Evolutionary conservation across 2,329 filamentous ascomycete species (phyloP), one percentile per base, ranked within the genome.

Genomic region (Metarhizium humberi): DNA sequence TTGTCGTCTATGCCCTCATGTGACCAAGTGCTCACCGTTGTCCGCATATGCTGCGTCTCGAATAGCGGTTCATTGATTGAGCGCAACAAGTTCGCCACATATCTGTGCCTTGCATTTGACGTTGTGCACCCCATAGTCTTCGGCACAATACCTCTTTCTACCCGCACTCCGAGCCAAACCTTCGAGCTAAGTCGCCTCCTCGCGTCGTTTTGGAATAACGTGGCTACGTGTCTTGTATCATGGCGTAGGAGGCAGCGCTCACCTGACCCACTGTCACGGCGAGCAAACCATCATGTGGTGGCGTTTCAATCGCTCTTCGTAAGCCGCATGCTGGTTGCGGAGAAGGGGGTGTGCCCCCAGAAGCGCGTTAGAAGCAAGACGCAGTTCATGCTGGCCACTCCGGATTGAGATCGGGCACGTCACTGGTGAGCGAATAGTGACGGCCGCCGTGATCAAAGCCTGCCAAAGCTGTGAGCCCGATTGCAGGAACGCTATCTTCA

Each of bases 181-280:
- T 13, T 7, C 2, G n/a, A 45, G 42, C n/a, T 20, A 10, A 45
- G 42, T 20, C 6, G 40, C n/a, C 42, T 20, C 42, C 42, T 16
- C 18, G 38, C 25, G n/a, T 46, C 25, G 38, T 52, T 30, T 43
- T 20, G 50, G 50, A 40, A 43, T 11, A 20, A 18, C n/a, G n/a
- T 45, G 42, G 42, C 42, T 45, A 34, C 42, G n/a, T 18, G 42
- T 6, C 6, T 14, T 40, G 38, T 52, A 8, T 30, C 53, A 62
- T 63, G 60, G 63, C 62, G 61, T 63, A 62, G 56, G 63, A 62
- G 64, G 62, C 59, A 64, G 55, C 57, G 61, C 61, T 65, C 64
- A 66, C 60, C 62, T 66, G 64, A 66, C 63, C 59, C 51, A 55
- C 54, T 58, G 61, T 63, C 64, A 65, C 60, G 61, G 58, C 56